phyloP scores from a whole-genome alignment of 768 basidiomycete species.

The Amyloporia xantha region DNA sequence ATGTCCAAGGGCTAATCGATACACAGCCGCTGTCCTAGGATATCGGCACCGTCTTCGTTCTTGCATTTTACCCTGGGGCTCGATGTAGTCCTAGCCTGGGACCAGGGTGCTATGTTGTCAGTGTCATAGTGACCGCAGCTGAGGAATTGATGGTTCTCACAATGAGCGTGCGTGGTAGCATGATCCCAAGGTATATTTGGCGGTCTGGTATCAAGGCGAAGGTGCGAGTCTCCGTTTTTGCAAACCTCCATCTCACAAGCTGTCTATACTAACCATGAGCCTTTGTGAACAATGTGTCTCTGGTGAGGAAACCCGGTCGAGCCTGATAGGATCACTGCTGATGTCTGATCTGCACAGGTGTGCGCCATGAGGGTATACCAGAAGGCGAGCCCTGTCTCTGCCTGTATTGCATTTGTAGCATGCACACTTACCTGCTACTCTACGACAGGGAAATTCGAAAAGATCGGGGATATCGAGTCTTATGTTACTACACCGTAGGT shows the following conservation, averaged over 20 bases:
- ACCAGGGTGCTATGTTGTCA: not conserved
- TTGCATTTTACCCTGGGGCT: too few species aligned
- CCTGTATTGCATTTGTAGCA: not conserved
- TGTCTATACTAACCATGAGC: constrained; percentile 31
- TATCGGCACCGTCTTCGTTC: too few species aligned
- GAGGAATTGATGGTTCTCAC: not conserved
- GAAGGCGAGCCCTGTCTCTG: constrained; percentile 21
- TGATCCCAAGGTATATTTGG: too few species aligned
- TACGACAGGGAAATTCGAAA: constrained; percentile 29
- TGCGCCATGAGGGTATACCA: constrained; percentile 30
- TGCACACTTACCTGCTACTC: not conserved
- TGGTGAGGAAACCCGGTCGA: constrained; percentile 47
- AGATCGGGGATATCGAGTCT: constrained; percentile 30
- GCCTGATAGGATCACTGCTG: not conserved
- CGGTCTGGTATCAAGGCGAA: too few species aligned
- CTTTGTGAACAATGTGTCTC: constrained; percentile 50
- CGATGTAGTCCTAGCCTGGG: not conserved
- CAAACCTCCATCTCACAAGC: not conserved
- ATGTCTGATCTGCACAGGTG: constrained; percentile 17
- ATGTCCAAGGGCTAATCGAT: too few species aligned
- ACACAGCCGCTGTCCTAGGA: too few species aligned
- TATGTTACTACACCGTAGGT: constrained; percentile 35
- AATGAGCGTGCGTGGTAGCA: too few species aligned
- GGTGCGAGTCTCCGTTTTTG: not conserved
- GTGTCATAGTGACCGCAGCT: not conserved